Evolutionary conservation across 768 basidiomycete species (phyloP).

Genomic region (Mycena capillaripes): DNA sequence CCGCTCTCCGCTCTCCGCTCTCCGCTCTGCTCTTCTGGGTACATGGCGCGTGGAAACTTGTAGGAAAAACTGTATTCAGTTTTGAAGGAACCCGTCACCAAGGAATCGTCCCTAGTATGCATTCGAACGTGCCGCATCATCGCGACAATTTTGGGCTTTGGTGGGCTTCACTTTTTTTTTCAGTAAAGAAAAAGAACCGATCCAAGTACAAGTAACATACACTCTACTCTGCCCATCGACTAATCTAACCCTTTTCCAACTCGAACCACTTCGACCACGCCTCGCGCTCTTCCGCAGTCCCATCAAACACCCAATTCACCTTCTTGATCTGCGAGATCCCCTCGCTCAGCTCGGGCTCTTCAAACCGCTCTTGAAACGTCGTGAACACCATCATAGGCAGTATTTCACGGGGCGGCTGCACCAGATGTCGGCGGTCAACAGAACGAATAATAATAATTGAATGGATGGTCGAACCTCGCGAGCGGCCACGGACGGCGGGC

Average conservation of each 20-base stretch:
- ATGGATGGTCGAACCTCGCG: slow-evolving; percentile 53
- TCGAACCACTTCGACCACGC: slow-evolving; percentile 92
- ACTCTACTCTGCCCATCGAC: neutral
- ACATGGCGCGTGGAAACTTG: too few species aligned
- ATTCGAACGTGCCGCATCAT: too few species aligned
- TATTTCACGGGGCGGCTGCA: slow-evolving; percentile 63
- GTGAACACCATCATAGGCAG: slow-evolving; percentile 74
- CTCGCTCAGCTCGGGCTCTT: slow-evolving; percentile 77
- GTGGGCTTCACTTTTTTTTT: too few species aligned
- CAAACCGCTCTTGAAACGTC: slow-evolving; percentile 70
- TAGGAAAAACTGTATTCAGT: too few species aligned
- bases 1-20: too few species aligned
- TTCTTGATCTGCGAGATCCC: slow-evolving; percentile 84
- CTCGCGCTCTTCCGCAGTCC: slow-evolving; percentile 75
- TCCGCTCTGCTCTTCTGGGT: too few species aligned
- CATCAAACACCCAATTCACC: slow-evolving; percentile 87
- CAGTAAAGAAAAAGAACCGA: too few species aligned
- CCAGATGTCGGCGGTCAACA: neutral
- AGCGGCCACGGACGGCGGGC: slow-evolving; percentile 59
- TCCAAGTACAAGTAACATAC: neutral
- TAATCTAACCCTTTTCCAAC: slow-evolving; percentile 56
- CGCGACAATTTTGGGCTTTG: too few species aligned
- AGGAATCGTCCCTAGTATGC: too few species aligned
- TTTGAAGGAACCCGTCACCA: too few species aligned
- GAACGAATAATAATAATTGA: neutral